Evolutionary conservation across 139 green algal species (phyloP), one percentile per base, ranked within the genome.

Genomic region (Pseudopediastrum boryanum): DNA sequence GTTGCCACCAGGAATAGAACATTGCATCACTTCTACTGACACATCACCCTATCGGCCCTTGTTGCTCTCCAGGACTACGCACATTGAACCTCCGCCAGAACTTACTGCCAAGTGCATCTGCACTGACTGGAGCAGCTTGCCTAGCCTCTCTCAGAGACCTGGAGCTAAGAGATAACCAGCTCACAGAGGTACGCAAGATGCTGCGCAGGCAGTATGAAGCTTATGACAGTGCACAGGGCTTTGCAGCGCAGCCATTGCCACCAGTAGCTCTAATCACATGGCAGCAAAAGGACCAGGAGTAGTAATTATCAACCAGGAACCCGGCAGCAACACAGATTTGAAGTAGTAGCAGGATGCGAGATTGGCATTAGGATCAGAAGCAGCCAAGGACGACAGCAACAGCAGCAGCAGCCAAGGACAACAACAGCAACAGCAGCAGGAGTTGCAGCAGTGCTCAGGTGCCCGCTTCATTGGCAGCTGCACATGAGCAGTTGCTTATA

Each of bases 11-110:
- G n/a, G 8, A 41, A 31, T 31, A 66, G 29, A 29, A 44, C n/a
- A n/a, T 9, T 41, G 58, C 46, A 56, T 12, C 13, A 12, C 13
- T 16, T 12, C 46, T n/a, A 56, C 46, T 12, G 13, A 12, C 13
- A 56, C 46, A 66, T 31, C 19, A 29, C 2, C 58, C 3, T 38
- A 31, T 35, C 3, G 59, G 38, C 36, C 52, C 1, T 54, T 27
- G 21, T 61, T n/a, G 2, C 36, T 21, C 38, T 46, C 38, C 79
- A 95, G 92, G 85, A 4, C 81, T 98, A n/a, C 38, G 74, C 10
- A 84, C 51, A 16, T 85, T 98, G 25, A 94, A 85, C 67, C 82
- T 98, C 25, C 83, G 94, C 2, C 94, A 98, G 54, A 98, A 98
- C 86, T 81, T 97, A 33, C 65, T 97, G 8, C 71, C 80, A 2